Conservation (phyloP, 805 yeast species). For the Ogataea pignaliae region DNA sequence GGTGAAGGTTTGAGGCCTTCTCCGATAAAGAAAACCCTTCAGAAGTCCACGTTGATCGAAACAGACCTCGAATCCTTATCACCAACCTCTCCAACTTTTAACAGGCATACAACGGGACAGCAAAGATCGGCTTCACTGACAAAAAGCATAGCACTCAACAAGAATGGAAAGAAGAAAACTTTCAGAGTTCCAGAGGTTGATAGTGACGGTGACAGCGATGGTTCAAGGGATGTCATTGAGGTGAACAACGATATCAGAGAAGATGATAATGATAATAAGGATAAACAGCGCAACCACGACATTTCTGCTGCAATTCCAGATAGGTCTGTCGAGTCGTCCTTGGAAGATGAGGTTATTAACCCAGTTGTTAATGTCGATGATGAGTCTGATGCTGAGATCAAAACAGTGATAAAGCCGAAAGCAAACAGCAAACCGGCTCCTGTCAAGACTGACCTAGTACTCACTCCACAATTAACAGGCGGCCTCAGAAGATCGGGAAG, state of each 20-base stretch:
- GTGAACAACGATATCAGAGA: constrained; percentile 9
- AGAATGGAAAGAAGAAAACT: constrained; percentile 10
- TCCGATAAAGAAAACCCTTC: constrained; percentile 14
- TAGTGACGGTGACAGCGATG: background rate
- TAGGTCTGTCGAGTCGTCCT: background rate
- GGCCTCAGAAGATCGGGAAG: constrained; percentile 63
- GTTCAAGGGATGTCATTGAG: constrained; percentile 2
- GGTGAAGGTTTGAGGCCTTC: constrained; percentile 14
- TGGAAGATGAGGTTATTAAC: background rate
- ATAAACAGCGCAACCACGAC: background rate
- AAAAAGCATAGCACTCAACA: constrained; percentile 25
- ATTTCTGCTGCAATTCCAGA: constrained; percentile 7
- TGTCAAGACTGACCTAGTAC: background rate
- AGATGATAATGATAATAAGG: constrained; percentile 10
- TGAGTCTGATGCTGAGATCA: constrained; percentile 12
- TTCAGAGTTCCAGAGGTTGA: constrained; percentile 12
- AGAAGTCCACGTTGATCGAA: too few species aligned
- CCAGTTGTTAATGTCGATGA: constrained; percentile 4
- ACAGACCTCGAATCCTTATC: too few species aligned
- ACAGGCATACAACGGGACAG: too few species aligned
- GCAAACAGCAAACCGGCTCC: constrained; percentile 7
- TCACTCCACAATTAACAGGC: too few species aligned
- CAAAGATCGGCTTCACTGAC: constrained; percentile 20
- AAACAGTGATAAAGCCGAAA: constrained; percentile 7
- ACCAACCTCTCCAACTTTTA: too few species aligned